Evolutionary conservation across 768 basidiomycete species (phyloP).

Genomic region (Panaeolus cyanescens): DNA sequence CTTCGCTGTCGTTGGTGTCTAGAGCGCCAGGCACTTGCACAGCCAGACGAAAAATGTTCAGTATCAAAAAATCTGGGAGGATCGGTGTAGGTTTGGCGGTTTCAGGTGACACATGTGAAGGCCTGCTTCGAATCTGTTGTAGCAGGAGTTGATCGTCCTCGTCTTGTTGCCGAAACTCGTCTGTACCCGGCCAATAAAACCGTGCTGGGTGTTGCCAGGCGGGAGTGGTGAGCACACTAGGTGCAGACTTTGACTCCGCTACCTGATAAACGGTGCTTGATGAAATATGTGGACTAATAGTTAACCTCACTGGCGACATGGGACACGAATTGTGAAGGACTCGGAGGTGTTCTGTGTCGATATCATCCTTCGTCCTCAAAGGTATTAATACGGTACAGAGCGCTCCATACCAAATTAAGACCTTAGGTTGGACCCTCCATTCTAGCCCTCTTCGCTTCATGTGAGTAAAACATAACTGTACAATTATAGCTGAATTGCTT

Average conservation of each 20-base stretch:
- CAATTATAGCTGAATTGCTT: no score
- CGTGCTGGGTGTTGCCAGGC: neutral
- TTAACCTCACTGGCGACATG: neutral
- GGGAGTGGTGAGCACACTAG: neutral
- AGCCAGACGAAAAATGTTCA: neutral
- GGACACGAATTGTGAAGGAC: neutral
- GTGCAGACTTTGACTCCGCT: neutral
- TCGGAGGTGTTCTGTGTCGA: neutral
- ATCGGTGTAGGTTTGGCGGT: neutral
- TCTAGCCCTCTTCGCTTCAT: neutral
- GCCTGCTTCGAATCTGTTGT: neutral
- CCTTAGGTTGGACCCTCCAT: neutral
- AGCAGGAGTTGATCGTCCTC: neutral
- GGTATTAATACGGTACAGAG: neutral
- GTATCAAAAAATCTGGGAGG: neutral
- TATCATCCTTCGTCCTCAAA: neutral
- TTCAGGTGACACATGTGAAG: neutral
- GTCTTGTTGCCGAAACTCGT: neutral
- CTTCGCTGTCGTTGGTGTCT: neutral
- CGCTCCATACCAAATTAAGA: neutral
- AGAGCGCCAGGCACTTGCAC: neutral
- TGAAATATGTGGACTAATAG: neutral
- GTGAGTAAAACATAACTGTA: no score
- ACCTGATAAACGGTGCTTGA: neutral
- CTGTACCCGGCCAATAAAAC: neutral